Base-by-base conservation (phyloP, 2,329 filamentous ascomycete species). In the Piedraia hortae region DNA sequence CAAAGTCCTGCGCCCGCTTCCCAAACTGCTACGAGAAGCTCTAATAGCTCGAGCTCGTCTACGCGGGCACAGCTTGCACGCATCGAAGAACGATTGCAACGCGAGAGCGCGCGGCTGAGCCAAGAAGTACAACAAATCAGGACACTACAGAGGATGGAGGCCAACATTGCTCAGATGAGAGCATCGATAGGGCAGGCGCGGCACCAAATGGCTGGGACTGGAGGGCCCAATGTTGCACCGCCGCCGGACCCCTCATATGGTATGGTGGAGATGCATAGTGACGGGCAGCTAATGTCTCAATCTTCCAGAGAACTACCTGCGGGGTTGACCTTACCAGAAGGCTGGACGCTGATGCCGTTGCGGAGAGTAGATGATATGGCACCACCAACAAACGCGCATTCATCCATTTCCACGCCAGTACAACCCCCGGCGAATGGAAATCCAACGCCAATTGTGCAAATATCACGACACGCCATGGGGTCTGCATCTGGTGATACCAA, bases 81-180 rank as follows among this genome's bases (percentile, higher is more conserved):
- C 18, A 54, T 75, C 8, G 68, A 77, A 31, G 58, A 66, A 24
- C 60, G 39, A 42, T 85, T 21, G 51, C 59, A 15, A 58, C 68
- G 27, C 49, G 80, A 24, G 63, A 69, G n/a, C n/a, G n/a, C n/a
- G n/a, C n/a, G n/a, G n/a, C n/a, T n/a, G n/a, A n/a, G n/a, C n/a
- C n/a, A n/a, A n/a, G n/a, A n/a, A n/a, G n/a, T n/a, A n/a, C n/a
- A n/a, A n/a, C n/a, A n/a, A n/a, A n/a, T n/a, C n/a, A n/a, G n/a
- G n/a, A n/a, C n/a, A n/a, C n/a, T n/a, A n/a, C n/a, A n/a, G n/a
- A n/a, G n/a, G n/a, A n/a, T n/a, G n/a, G n/a, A n/a, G n/a, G n/a
- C n/a, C n/a, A n/a, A n/a, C n/a, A n/a, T n/a, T n/a, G n/a, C n/a
- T n/a, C n/a, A n/a, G n/a, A n/a, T n/a, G n/a, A n/a, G n/a, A n/a